phyloP scores from a whole-genome alignment of 2,329 filamentous ascomycete species.

The Albophoma yamanashiensis region DNA sequence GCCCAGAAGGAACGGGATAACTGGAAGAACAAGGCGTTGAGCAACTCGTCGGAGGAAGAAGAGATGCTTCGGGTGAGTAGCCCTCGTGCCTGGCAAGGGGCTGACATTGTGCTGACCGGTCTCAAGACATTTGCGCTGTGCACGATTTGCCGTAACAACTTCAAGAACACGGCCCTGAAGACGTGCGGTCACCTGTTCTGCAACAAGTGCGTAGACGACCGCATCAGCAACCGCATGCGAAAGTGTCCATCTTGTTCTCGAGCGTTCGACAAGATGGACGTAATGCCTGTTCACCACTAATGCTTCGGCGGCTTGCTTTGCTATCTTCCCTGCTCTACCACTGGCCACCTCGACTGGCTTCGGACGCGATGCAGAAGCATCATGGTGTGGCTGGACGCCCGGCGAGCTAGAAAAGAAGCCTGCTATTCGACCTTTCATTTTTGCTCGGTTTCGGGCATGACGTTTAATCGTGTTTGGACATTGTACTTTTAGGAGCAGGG shows the following conservation, averaged over 20 bases:
- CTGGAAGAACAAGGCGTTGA: constrained; percentile 74
- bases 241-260: constrained; percentile 94
- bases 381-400: neutral
- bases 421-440: neutral
- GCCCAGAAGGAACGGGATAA: constrained; percentile 73
- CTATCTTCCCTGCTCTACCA: neutral
- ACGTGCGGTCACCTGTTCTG: constrained; percentile 95
- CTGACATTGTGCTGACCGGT: constrained; percentile 1
- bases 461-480: constrained; percentile 10
- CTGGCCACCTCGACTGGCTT: neutral
- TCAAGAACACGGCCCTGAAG: constrained; percentile 90
- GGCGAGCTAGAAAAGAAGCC: neutral
- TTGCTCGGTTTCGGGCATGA: neutral
- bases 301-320: neutral
- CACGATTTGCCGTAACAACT: constrained; percentile 82
- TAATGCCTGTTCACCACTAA: constrained; percentile 59
- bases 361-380: neutral
- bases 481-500: constrained; percentile 12
- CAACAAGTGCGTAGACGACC: constrained; percentile 78
- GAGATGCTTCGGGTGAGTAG: constrained; percentile 73
- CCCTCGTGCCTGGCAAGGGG: neutral
- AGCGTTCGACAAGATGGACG: constrained; percentile 82
- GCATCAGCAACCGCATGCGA: constrained; percentile 78
- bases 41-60: constrained; percentile 72
- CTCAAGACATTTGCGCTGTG: constrained; percentile 48